Conservation (phyloP, 169 alveolate species). For the Eimeria maxima region DNA sequence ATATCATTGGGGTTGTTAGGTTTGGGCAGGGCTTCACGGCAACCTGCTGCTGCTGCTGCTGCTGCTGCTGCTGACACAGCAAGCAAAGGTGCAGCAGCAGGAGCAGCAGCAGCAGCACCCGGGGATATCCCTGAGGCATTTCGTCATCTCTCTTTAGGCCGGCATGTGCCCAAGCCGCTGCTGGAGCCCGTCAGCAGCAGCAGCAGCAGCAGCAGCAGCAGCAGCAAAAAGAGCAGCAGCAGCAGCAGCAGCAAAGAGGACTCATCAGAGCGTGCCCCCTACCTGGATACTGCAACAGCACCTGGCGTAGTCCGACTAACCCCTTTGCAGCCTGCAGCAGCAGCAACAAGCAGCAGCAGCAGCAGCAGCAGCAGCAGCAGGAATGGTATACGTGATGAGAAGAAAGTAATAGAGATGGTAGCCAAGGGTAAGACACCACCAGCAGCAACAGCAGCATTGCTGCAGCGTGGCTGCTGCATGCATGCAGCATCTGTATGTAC, state of each 20-base stretch:
- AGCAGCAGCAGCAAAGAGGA: neutral
- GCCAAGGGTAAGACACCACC: neutral
- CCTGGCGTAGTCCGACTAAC: conserved; percentile 5
- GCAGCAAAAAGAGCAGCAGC: too few relatives aligned
- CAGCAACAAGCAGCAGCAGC: too few relatives aligned
- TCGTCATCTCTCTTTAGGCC: conserved; percentile 14
- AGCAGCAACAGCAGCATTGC: neutral
- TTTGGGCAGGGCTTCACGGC: neutral
- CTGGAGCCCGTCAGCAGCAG: neutral
- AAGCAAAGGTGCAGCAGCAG: neutral
- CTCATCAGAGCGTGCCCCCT: neutral
- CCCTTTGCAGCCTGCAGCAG: neutral
- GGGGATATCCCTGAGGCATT: neutral
- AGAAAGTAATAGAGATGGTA: neutral
- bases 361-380: conserved; percentile 26
- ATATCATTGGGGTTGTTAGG: neutral
- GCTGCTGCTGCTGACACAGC: neutral
- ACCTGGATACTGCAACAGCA: conserved; percentile 29
- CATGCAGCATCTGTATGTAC: neutral
- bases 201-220: too few relatives aligned
- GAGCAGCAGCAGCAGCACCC: neutral
- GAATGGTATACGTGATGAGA: neutral
- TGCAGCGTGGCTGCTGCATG: neutral
- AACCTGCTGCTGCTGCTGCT: too few relatives aligned
- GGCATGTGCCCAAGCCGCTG: conserved; percentile 8